Evolutionary conservation across 345 rosid species (phyloP).

Genomic region (Melaleuca alternifolia): DNA sequence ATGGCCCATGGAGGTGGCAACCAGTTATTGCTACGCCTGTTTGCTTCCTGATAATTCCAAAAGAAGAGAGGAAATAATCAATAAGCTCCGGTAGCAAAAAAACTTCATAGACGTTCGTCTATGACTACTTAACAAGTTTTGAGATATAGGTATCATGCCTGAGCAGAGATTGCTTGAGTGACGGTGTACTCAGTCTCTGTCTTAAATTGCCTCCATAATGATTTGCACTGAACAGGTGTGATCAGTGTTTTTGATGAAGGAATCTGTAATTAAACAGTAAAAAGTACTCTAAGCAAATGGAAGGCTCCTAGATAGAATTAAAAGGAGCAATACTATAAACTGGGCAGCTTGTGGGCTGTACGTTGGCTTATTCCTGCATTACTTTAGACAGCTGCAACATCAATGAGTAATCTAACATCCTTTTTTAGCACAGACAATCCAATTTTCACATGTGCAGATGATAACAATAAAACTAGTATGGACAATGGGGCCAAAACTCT

Average conservation of each 20-base stretch:
- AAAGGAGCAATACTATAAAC: background rate
- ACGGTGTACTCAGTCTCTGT: constrained; percentile 87
- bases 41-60: constrained; percentile 74
- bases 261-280: constrained; percentile 36
- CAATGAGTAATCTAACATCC: background rate
- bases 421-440: background rate
- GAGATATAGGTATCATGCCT: constrained; percentile 33
- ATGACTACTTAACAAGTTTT: background rate
- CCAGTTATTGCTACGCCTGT: constrained; percentile 90
- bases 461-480: background rate
- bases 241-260: constrained; percentile 72
- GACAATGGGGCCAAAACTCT: background rate
- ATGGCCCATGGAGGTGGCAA: constrained; percentile 99
- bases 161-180: constrained; percentile 97
- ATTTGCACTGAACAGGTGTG: constrained; percentile 93
- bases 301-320: background rate
- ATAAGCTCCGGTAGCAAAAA: background rate
- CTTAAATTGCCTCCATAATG: constrained; percentile 97
- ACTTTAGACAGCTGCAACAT: background rate
- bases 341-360: background rate
- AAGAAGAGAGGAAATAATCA: background rate
- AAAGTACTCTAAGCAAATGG: background rate
- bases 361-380: background rate
- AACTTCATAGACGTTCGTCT: background rate
- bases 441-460: background rate